Conservation (phyloP, 352 stramenopile genomes). For the Poterioochromonas sp. region DNA sequence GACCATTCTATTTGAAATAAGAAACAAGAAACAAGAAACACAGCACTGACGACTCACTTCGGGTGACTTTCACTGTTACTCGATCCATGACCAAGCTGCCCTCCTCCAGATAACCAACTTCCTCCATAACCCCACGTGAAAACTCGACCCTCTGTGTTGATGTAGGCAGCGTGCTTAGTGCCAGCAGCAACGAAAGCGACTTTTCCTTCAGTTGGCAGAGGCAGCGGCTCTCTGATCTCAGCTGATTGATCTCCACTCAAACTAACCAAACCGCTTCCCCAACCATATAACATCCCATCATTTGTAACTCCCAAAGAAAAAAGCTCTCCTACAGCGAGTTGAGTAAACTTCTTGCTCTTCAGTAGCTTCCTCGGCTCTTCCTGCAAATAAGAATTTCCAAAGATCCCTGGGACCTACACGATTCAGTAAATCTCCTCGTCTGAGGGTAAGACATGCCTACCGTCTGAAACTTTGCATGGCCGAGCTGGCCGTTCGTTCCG, state of each 20-base stretch:
- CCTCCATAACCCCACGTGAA: constrained; percentile 14
- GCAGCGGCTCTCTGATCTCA: background rate
- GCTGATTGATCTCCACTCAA: background rate
- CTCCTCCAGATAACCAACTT: background rate
- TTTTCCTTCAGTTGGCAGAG: background rate
- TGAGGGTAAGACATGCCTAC: background rate
- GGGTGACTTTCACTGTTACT: background rate
- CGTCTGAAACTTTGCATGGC: background rate
- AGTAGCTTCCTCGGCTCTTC: background rate
- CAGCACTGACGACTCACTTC: no score
- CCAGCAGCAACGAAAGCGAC: background rate
- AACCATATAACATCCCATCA: background rate
- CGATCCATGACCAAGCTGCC: background rate
- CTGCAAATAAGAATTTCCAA: constrained; percentile 5
- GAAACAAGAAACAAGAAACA: background rate
- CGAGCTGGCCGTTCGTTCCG: constrained; percentile 6
- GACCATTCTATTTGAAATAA: background rate
- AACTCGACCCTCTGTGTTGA: background rate
- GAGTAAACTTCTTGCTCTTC: background rate
- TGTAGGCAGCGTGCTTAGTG: background rate
- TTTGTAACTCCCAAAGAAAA: background rate
- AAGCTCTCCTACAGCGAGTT: background rate
- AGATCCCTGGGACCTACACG: background rate
- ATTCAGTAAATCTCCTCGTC: background rate
- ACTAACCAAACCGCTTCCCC: background rate